Evolutionary conservation across 164 flowering plant genomes (phyloP), one percentile per base, ranked within the genome.

Genomic region (Umbilicus rupestris): DNA sequence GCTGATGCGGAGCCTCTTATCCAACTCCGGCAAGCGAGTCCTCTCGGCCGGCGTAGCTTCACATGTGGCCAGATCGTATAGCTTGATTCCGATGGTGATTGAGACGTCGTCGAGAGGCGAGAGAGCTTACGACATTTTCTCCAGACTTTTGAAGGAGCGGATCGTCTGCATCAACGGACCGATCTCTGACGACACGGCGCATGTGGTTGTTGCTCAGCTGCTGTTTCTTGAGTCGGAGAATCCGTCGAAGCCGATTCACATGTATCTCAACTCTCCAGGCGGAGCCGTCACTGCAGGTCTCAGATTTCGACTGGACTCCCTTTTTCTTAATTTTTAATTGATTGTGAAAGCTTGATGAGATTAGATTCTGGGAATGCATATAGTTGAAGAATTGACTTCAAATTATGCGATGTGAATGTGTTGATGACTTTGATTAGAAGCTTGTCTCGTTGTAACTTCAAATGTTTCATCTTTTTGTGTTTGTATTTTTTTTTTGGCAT

Each of bases 221-320:
- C 88, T 90, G 66, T 93, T 78, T 73, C 85, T 93, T 50, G 98
- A 93, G 70, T 89, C 97, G 3, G 96, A 93, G 67, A 88, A 93
- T 76, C 97, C 98, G 7, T 81, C 95, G 58, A 90, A 90, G 72
- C 98, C 98, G 29, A 86, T 90, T 63, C 63, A 85, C 78, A 80
- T 93, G 90, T 90, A 93, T 71, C 85, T 93, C 69, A 93, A 93
- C 57, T 90, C 97, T 69, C 97, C 98, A 37, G 98, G 98, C 28
- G 98, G 98, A 69, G 84, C 80, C 24, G 96, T 93, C 69, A 87
- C 96, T 10, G 96, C 98, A n/a, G 97, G 98, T 86, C 35, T 16
- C 0, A 31, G 7, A 10, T n/a, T 16, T 9, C 15, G 16, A 17
- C 11, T 47, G 39, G 17, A 35, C 17, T 22, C 4, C 4, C 44